Percentiles rank a stretch among this genome's conserved stretches.
Conservation (phyloP, 257 asterid genomes). For the Penstemon davidsonii region DNA sequence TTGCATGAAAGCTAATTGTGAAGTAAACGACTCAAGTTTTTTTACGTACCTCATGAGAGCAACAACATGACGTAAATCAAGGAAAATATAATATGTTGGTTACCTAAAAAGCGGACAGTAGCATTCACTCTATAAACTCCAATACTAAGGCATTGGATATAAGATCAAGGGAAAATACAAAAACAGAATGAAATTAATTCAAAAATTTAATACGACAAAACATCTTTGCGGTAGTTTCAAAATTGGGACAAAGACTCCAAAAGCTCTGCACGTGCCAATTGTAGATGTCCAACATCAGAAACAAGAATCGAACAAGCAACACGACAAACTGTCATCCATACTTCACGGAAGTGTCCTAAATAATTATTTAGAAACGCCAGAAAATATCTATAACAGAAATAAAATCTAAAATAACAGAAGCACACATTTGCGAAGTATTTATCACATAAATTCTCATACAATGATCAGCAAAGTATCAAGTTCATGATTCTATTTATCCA, state of each 20-base stretch:
- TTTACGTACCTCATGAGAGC: too few species aligned
- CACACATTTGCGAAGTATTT: background rate
- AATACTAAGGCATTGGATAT: background rate
- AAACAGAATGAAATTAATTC: background rate
- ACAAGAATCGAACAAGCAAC: background rate
- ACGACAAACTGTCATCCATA: background rate
- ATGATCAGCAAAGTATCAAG: background rate
- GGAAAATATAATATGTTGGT: too few species aligned
- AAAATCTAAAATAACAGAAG: background rate
- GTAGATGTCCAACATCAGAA: background rate
- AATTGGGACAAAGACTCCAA: background rate
- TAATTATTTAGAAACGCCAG: background rate
- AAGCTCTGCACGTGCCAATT: background rate
- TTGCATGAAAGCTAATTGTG: too few species aligned
- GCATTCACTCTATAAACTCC: background rate
- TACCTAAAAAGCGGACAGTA: too few species aligned
- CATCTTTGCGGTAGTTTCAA: background rate
- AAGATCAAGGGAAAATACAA: background rate
- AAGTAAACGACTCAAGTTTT: too few species aligned
- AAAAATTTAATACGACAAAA: too few species aligned
- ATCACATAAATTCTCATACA: background rate
- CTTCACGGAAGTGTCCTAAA: background rate
- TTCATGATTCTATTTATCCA: background rate
- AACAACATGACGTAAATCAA: too few species aligned
- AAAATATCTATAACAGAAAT: background rate